Base-by-base conservation (phyloP, 306 rosid species). In the Biancaea sappan region DNA sequence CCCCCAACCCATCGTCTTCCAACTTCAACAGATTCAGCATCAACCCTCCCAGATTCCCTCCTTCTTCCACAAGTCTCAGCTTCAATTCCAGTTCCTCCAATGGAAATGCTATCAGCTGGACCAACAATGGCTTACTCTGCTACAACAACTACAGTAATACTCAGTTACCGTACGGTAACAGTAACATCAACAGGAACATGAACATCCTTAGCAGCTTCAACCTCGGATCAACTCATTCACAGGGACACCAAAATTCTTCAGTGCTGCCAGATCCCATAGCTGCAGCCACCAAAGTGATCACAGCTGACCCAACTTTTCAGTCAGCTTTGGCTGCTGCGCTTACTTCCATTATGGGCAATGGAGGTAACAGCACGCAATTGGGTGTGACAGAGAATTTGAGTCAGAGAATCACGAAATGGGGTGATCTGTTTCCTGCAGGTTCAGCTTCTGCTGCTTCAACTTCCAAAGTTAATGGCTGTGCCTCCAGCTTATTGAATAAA, bases 271-370 rank as follows among this genome's bases (percentile, higher is more conserved):
- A 90, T 12, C 65, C 88, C 12, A 84, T 95, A 60, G 89, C 99
- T 1, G 99, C 99, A 4, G 98, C 99, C 38, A 92, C 99, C 3
- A 88, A 90, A 85, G 96, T 85, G 3, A 95, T 92, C 66, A 90
- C 98, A 0, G 75, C 90, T 0, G 96, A 95, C 80, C 99, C 99
- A 0, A 84, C 67, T 38, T 95, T 95, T 79, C 99, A 92, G 48
- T 92, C 98, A 0, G 99, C 91, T 21, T 78, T 95, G 67, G 97
- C 88, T 0, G 92, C 91, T 3, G 98, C 97, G 0, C 83, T 95
- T 18, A 63, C 90, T 8, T 84, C 98, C 8, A 82, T 92, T 67
- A 90, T 95, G 14, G 90, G 94, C 52, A 79, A 31, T 3, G 80
- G 68, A 57, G 65, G 41, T 3, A 58, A 2, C 32, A 31, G 58